A percentile compares a stretch with the other conserved stretches of the same genome.
phyloP scores from a whole-genome alignment of 306 rosid genomes.

The Echinosophora koreensis region DNA sequence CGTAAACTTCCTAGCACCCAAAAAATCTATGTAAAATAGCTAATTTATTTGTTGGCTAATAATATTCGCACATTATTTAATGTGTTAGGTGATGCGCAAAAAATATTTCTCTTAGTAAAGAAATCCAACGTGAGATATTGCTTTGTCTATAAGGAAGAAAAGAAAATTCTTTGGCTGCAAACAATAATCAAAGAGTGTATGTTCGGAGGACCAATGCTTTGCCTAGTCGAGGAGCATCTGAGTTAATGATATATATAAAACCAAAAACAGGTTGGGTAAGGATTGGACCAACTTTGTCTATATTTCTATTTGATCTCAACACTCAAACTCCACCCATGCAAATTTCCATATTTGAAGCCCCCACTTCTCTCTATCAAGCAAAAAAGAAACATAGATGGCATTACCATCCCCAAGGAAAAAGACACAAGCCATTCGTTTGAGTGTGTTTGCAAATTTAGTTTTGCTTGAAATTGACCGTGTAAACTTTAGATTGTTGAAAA shows the following conservation, averaged over 20 bases:
- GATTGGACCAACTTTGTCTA: constrained; percentile 54
- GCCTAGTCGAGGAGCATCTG: constrained; percentile 77
- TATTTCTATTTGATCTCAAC: constrained; percentile 33
- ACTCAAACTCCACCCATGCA: constrained; percentile 41
- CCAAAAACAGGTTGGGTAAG: constrained; percentile 43
- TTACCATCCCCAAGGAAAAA: constrained; percentile 48
- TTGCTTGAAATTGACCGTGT: constrained; percentile 6
- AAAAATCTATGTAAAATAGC: not conserved
- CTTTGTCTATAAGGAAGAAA: constrained; percentile 16
- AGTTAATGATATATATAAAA: constrained; percentile 44
- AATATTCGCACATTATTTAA: not conserved
- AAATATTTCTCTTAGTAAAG: not conserved
- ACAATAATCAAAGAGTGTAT: constrained; percentile 20
- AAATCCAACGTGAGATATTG: constrained; percentile 36
- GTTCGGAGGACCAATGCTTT: constrained; percentile 39
- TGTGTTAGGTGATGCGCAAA: constrained; percentile 16
- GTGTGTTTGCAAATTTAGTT: not conserved
- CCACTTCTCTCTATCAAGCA: constrained; percentile 44
- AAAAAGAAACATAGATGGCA: constrained; percentile 14
- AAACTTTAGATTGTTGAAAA: not conserved
- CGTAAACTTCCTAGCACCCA: not conserved
- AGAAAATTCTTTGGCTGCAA: constrained; percentile 37
- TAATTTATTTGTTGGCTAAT: not conserved
- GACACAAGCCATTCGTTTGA: constrained; percentile 5
- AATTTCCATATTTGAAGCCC: constrained; percentile 52